Base-by-base conservation (phyloP, 2,329 filamentous ascomycete species). In the Epichloe aotearoae region DNA sequence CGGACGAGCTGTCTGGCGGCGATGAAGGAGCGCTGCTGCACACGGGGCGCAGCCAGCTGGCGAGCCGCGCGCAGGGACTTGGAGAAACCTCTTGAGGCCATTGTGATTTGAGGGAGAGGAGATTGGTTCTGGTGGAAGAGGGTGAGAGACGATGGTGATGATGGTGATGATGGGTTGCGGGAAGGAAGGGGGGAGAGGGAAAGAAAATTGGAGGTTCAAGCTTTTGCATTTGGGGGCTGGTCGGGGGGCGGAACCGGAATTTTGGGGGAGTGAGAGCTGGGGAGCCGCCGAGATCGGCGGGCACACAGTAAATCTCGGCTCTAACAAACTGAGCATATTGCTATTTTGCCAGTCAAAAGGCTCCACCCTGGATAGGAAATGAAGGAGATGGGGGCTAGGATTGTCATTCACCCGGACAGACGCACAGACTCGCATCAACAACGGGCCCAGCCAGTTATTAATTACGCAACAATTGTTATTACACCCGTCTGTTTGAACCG, bases 31-130 rank as follows among this genome's bases (percentile, higher is more conserved):
- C 80, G 79, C 67, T 77, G 76, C 73, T 80, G 77, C 52, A 75
- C 69, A 59, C 73, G 73, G 59, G 59, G 80, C 77, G 77, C 71
- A 61, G 71, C 74, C 69, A 83, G 72, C 71, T 83, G 80, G 69
- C 79, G 80, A 64, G 50, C 50, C 61, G 74, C 73, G 66, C 80
- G 79, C 62, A 84, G 71, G 66, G 80, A 76, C 75, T 79, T 82
- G 64, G 78, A 78, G 75, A 88, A 76, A 73, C 73, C 81, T 73
- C 84, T 79, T 64, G 86, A 86, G 69, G 86, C 84, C 86, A 91
- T 90, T 74, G 69, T 79, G 71, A 41, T 54, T 43, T 54, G 45
- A 40, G 50, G 54, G 48, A 50, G 55, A 51, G 57, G 55, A 57
- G 55, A 58, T 62, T 58, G 61, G 59, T 30, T 42, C n/a, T 41